Conservation (phyloP, 768 basidiomycete genomes). For the Tulasnella sp. region DNA sequence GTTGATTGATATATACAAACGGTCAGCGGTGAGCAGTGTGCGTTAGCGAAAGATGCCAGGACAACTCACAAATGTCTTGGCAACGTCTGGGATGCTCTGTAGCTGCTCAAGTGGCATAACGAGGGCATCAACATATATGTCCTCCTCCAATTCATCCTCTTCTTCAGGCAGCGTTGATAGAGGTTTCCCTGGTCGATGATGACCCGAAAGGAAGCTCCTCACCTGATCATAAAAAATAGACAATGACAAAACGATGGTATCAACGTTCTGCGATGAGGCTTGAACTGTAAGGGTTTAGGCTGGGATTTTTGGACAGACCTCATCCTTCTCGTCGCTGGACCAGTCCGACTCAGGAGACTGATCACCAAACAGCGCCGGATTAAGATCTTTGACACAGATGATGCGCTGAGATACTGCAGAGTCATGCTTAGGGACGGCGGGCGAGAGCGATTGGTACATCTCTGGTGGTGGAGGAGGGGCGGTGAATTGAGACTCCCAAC, state of each 20-base stretch:
- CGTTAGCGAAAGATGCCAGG: neutral
- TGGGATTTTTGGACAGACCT: neutral
- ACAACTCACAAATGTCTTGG: neutral
- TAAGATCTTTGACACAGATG: neutral
- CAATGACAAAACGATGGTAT: no score
- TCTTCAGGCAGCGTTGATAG: conserved; percentile 10
- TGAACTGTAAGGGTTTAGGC: no score
- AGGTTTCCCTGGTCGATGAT: neutral
- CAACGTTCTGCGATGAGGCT: no score
- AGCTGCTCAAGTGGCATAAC: conserved; percentile 5
- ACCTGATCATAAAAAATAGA: no score
- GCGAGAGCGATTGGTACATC: conserved; percentile 2
- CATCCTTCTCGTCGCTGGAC: neutral
- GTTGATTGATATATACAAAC: neutral
- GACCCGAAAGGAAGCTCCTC: no score
- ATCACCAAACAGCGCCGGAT: neutral
- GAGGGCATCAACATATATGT: conserved; percentile 3
- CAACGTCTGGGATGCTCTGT: neutral
- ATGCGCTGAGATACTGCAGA: neutral
- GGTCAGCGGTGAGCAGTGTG: neutral
- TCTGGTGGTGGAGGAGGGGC: conserved; percentile 6
- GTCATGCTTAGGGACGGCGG: conserved; percentile 1
- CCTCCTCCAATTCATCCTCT: neutral
- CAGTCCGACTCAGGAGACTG: neutral
- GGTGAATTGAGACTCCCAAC: neutral